Evolutionary conservation across 192 early-diverging fungal species (phyloP), one percentile per base, ranked within the genome.

Genomic region (Mortierella claussenii): DNA sequence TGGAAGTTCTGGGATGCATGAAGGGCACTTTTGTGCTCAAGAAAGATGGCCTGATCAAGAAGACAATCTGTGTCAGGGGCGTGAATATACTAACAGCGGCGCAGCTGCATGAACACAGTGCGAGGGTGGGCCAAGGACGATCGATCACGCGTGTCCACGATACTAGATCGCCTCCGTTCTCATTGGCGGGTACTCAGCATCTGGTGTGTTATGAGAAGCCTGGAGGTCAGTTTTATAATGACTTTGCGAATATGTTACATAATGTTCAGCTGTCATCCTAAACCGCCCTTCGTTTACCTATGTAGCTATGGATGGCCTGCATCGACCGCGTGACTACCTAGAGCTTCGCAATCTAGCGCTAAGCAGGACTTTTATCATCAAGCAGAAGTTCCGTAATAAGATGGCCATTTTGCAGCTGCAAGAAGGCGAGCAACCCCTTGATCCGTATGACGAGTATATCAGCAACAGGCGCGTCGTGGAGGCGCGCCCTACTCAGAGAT

Each of bases 21-120:
- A 81, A 81, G 28, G 80, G 80, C 3, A 74, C 80, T 3, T 81
- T 79, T 65, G 69, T 81, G 0, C 30, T 78, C 51, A 66, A 73
- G 21, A 81, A 79, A 28, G 60, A 68, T 27, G 80, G 80, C 0
- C 44, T 81, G 32, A 56, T 68, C 11, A 81, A 81, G 26, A 81
- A 81, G 58, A 81, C 80, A 0, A 65, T 81, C 1, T 74, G 71
- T 17, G 65, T 78, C 20, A 71, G 40, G 23, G 60, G 68, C 1
- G 20, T 66, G 18, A 33, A 52, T 31, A 24, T 67, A 4, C 37
- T 55, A 0, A 23, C 57, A 7, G 58, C 50, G 0, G 24, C 42
- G 7, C 52, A 76, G 11, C 31, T 67, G 17, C 21, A 60, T 18
- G 2, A 27, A 18, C 51, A 30, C 24, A 40, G 9, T n/a, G 36